A percentile compares a stretch with the other conserved stretches of the same genome.
Evolutionary conservation across 78 protist genomes (phyloP).

Genomic region (Speleostelium caveatum): DNA sequence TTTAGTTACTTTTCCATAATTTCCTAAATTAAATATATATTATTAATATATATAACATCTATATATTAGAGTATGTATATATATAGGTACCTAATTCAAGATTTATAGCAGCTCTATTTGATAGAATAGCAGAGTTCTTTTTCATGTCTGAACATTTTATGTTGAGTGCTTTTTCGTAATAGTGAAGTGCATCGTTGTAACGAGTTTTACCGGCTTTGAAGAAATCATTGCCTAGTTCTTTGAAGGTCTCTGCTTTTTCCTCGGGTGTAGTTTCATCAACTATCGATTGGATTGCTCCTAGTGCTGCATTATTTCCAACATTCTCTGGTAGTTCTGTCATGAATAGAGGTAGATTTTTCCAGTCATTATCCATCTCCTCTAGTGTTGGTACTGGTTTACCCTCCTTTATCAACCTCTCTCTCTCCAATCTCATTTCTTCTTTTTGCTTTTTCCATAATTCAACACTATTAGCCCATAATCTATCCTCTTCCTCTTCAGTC

Average conservation of each 20-base stretch:
- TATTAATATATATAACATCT: neutral
- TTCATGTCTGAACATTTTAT: conserved; percentile 45
- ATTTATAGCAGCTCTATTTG: conserved; percentile 81
- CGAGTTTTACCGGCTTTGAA: conserved; percentile 41
- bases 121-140: conserved; percentile 11
- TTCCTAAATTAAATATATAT: too few species aligned
- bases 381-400: conserved; percentile 18
- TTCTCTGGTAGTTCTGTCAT: conserved; percentile 29
- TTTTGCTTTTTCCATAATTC: conserved; percentile 49
- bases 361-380: conserved; percentile 32
- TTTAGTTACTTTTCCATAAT: conserved; percentile 37
- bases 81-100: conserved; percentile 18
- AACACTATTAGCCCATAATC: conserved; percentile 53
- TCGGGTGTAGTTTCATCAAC: conserved; percentile 55
- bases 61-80: neutral
- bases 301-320: neutral
- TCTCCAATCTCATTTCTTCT: conserved; percentile 14
- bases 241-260: conserved; percentile 27
- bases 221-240: conserved; percentile 46
- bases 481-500: conserved; percentile 69
- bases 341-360: conserved; percentile 64
- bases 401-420: conserved; percentile 24
- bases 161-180: conserved; percentile 44
- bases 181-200: conserved; percentile 39
- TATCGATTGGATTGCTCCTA: conserved; percentile 49